Evolutionary conservation across 257 asterid species (phyloP).

Genomic region (Jasminum sambac): DNA sequence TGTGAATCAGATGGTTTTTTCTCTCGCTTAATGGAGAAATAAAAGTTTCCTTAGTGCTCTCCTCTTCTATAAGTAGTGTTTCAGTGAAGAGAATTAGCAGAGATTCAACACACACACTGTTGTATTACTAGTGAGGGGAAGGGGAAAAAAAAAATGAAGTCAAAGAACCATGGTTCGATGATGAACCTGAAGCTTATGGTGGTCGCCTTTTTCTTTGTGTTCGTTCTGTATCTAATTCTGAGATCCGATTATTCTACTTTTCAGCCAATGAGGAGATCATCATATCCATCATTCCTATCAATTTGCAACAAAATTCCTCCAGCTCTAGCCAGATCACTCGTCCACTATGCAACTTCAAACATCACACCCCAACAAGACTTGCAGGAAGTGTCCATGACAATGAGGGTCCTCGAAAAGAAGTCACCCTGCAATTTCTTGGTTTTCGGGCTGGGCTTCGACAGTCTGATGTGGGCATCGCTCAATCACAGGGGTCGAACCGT

Average conservation of each 20-base stretch:
- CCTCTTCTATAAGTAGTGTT: background rate
- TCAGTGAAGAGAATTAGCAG: background rate
- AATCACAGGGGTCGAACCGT: conserved; percentile 40
- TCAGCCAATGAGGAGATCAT: conserved; percentile 14
- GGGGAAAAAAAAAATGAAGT: background rate
- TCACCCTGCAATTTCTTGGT: conserved; percentile 48
- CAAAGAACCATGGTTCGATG: background rate
- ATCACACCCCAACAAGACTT: conserved; percentile 31
- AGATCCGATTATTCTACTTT: conserved; percentile 17
- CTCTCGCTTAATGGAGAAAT: background rate
- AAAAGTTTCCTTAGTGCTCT: background rate
- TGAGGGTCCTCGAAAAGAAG: conserved; percentile 29
- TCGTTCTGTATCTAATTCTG: background rate
- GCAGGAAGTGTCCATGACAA: conserved; percentile 30
- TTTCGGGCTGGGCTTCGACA: conserved; percentile 41
- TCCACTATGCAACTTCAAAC: conserved; percentile 35
- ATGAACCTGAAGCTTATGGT: conserved; percentile 5
- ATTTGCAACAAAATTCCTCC: conserved; percentile 39
- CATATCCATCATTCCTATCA: background rate
- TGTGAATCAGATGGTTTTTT: background rate
- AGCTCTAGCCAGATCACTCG: conserved; percentile 31
- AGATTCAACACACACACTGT: background rate
- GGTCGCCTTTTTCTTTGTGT: background rate
- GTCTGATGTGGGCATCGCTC: conserved; percentile 40
- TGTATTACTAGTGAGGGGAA: background rate